Evolutionary conservation across 176 grass and related monocot species (phyloP), one percentile per base, ranked within the genome.

Genomic region (Avena atlantica): DNA sequence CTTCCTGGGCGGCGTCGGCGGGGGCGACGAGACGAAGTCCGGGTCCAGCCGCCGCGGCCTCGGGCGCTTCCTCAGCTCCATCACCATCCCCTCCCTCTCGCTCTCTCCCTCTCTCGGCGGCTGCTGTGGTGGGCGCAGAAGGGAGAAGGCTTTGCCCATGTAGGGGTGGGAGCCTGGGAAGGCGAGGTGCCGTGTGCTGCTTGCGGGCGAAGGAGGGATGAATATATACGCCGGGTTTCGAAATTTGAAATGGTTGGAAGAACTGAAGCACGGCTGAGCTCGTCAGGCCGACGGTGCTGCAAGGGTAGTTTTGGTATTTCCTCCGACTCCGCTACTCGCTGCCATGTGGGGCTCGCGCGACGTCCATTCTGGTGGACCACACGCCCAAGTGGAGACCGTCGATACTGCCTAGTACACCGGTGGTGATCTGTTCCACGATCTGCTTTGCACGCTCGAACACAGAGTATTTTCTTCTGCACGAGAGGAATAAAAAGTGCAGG

Each of bases 101-200:
- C 10, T 70, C 64, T 68, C 81, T 66, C 57, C 75, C 76, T 63
- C 81, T 13, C 40, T 51, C 1, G 25, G 20, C 20, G 57, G 48
- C 72, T 86, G 78, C 52, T 58, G 71, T 61, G 84, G 74, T 76
- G 76, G 70, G 57, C 89, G 50, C 75, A 92, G 82, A 19, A 84
- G 88, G 6, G 90, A 92, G 88, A 92, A 12, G 69, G 83, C 67
- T 29, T 90, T 87, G 81, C 87, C 88, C 93, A 95, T 88, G 76
- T 80, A 84, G 52, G 74, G 86, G 63, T 80, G 60, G 74, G 86
- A 56, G n/a, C n/a, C n/a, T 80, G 86, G 80, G 76, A 81, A 80
- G 84, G 83, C 81, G 80, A 64, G 67, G 80, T 61, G 72, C 72
- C 72, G 62, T 73, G 55, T 65, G 49, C 79, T 84, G 67, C 34